phyloP scores from a whole-genome alignment of 495 filamentous ascomycete species.

The Trichocladium antarcticum region DNA sequence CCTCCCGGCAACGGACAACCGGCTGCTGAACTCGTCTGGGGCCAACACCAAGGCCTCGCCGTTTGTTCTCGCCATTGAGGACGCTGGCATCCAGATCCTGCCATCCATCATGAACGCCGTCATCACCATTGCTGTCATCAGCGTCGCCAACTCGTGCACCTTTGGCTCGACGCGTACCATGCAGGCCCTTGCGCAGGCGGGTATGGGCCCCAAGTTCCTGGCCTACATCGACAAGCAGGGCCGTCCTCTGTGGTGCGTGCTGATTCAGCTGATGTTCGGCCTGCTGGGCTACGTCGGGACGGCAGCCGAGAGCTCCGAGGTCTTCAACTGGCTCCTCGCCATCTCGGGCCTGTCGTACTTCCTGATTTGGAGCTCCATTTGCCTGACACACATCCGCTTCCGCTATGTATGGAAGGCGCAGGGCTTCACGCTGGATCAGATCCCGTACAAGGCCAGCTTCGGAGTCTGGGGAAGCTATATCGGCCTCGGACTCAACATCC shows the following conservation, averaged over 20 bases:
- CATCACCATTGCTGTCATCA: conserved; percentile 49
- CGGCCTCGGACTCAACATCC: conserved; percentile 45
- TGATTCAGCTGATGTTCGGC: conserved; percentile 42
- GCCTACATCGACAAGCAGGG: conserved; percentile 48
- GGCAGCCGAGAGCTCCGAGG: conserved; percentile 12
- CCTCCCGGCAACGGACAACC: conserved; percentile 31
- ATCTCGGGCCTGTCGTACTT: conserved; percentile 55
- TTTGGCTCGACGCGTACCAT: conserved; percentile 54
- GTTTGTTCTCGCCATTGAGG: conserved; percentile 55
- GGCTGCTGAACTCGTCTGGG: conserved; percentile 34
- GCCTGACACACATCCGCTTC: conserved; percentile 65
- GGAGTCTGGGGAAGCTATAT: conserved; percentile 54
- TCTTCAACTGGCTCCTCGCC: conserved; percentile 56
- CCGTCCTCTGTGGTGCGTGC: conserved; percentile 43
- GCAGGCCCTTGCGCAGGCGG: conserved; percentile 45
- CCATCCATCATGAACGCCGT: conserved; percentile 62
- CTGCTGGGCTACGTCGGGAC: conserved; percentile 29
- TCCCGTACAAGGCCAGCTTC: conserved; percentile 41
- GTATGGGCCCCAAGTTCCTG: conserved; percentile 49
- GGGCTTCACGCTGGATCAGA: conserved; percentile 41
- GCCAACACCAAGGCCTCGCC: conserved; percentile 43
- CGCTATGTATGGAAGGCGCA: conserved; percentile 42
- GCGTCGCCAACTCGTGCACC: conserved; percentile 52
- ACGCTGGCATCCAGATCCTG: conserved; percentile 54
- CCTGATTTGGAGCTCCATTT: conserved; percentile 62